Evolutionary conservation across 371 early-diverging fungal genomes (phyloP).

Genomic region (Dichotomocladium elegans): DNA sequence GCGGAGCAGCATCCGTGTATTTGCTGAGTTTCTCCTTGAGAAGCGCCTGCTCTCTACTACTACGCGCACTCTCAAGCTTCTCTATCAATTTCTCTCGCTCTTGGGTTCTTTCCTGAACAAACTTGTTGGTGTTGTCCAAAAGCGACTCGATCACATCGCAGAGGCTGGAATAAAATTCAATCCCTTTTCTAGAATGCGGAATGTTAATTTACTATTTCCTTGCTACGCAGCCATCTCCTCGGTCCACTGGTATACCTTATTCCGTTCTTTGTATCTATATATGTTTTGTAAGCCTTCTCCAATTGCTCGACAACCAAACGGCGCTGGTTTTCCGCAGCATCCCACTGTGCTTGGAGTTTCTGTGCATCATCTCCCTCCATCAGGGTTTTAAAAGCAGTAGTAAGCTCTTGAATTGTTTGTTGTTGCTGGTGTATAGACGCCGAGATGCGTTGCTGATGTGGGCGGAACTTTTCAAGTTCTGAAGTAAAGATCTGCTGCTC

Average conservation of each 20-base stretch:
- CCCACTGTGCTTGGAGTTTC: slow-evolving; percentile 64
- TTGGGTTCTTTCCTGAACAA: slow-evolving; percentile 61
- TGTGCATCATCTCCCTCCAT: slow-evolving; percentile 74
- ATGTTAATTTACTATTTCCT: neutral
- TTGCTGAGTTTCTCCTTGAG: slow-evolving; percentile 69
- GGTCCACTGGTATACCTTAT: slow-evolving; percentile 26
- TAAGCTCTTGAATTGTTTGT: slow-evolving; percentile 71
- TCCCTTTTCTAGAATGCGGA: slow-evolving; percentile 46
- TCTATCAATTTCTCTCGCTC: slow-evolving; percentile 66
- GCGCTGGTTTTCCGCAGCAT: slow-evolving; percentile 59
- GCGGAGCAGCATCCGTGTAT: slow-evolving; percentile 26
- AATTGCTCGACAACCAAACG: slow-evolving; percentile 57
- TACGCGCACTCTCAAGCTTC: slow-evolving; percentile 54
- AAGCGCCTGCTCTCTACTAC: slow-evolving; percentile 65
- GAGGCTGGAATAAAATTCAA: slow-evolving; percentile 78
- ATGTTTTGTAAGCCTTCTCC: slow-evolving; percentile 52
- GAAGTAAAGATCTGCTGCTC: slow-evolving; percentile 85
- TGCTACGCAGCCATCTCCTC: neutral
- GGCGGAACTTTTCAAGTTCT: slow-evolving; percentile 88
- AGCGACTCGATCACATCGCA: slow-evolving; percentile 63
- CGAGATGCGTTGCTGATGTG: slow-evolving; percentile 70
- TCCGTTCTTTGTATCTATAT: slow-evolving; percentile 63
- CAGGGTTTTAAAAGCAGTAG: slow-evolving; percentile 68
- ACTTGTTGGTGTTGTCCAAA: slow-evolving; percentile 56
- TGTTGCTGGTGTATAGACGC: slow-evolving; percentile 76